phyloP scores from a whole-genome alignment of 2,329 filamentous ascomycete genomes.

The Dactylonectria macrodidyma region DNA sequence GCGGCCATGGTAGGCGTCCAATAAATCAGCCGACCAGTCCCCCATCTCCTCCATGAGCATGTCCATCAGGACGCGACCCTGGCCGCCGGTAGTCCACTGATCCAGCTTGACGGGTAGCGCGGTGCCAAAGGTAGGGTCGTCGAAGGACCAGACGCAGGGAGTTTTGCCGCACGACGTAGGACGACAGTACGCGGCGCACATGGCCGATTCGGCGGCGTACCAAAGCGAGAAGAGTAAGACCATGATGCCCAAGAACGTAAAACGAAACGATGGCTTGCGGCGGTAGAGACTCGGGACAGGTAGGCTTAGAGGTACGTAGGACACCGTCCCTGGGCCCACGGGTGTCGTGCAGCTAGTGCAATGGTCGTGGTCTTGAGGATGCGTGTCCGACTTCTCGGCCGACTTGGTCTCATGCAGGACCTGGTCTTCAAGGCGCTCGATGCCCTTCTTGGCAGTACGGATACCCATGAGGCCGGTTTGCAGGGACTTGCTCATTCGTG shows the following conservation, averaged over 20 bases:
- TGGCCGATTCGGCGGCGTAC: constrained; percentile 67
- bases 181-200: constrained; percentile 69
- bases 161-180: constrained; percentile 63
- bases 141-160: constrained; percentile 69
- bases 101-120: constrained; percentile 75
- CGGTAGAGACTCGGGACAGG: constrained; percentile 64
- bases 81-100: constrained; percentile 71
- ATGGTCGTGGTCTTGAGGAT: constrained; percentile 30
- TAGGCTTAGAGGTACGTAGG: constrained; percentile 60
- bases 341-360: constrained; percentile 37
- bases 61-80: constrained; percentile 58
- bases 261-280: constrained; percentile 59
- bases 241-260: constrained; percentile 65
- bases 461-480: constrained; percentile 67
- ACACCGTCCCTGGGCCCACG: constrained; percentile 38
- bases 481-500: constrained; percentile 68
- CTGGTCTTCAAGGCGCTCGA: constrained; percentile 69
- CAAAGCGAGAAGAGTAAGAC: constrained; percentile 64
- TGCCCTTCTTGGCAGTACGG: constrained; percentile 69
- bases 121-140: constrained; percentile 73
- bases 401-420: constrained; percentile 57
- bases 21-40: constrained; percentile 64
- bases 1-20: constrained; percentile 61
- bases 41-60: constrained; percentile 59
- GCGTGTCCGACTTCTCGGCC: constrained; percentile 35